Base-by-base conservation (phyloP, 257 asterid species). In the Cordia subcordata region DNA sequence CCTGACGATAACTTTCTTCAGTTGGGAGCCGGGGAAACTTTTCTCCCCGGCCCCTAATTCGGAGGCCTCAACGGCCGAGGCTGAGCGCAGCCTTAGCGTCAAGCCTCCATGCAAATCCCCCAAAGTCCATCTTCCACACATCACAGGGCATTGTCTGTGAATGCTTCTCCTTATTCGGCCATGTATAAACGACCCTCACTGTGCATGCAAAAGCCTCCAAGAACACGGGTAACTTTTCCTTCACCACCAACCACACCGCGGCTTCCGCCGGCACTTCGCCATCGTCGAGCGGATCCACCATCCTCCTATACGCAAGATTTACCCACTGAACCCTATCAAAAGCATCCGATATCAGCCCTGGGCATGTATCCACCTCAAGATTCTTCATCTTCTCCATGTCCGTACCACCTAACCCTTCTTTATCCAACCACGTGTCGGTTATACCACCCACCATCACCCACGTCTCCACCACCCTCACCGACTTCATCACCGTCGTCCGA, bases 51-150 rank as follows among this genome's bases (percentile, higher is more conserved):
- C n/a, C 3, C 35, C 35, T 27, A 27, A 3, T 64, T 13, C 20
- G 9, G 15, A 17, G 5, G 50, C 32, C 40, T 69, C 69, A 73
- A 57, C 70, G 73, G 5, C 81, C 84, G 55, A 78, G 61, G 47
- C 65, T 61, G 15, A 78, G 81, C 13, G 81, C 81, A 60, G 84
- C 79, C 49, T 52, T 55, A 14, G 81, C 63, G 44, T 79, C 84
- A 53, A 79, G 77, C 64, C 81, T 72, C 84, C 84, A 79, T 65
- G 84, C 84, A 72, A 72, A 75, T 62, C 84, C 84, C 0, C 84
- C 84, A 56, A 63, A 75, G 4, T 79, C 81, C 84, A 79, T 75
- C 79, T 61, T 72, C 84, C 81, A 79, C 12, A 75, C 81, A 53
- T 79, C 84, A 63, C 84, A 79, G 15, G 84, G 84, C 84, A 79